These are phyloP conservation scores for Zychaea mexicana DNA, from an alignment of 371 early-diverging fungal genomes.

Conservation along the genomic window DNA sequence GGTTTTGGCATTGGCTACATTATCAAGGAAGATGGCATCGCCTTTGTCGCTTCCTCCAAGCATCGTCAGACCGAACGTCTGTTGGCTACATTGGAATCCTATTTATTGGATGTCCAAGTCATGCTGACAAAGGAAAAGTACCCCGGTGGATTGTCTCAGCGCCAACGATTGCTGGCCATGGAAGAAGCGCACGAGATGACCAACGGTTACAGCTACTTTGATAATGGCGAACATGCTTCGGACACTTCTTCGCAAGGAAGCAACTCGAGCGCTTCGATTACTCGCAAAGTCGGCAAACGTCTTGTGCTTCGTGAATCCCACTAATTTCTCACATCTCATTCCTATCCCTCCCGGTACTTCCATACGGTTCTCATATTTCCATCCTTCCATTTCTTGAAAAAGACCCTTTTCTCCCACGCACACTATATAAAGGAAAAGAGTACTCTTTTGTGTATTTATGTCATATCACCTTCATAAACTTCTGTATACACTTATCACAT, in stretches of 20 bases:
- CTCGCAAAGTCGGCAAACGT: constrained; percentile 44
- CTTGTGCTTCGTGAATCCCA: constrained; percentile 30
- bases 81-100: constrained; percentile 44
- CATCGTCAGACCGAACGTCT: constrained; percentile 60
- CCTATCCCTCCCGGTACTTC: neutral
- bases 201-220: constrained; percentile 58
- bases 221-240: constrained; percentile 38
- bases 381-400: neutral
- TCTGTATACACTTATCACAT: neutral
- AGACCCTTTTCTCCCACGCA: neutral
- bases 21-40: constrained; percentile 72
- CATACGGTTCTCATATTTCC: neutral
- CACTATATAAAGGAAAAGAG: neutral
- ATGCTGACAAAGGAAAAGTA: constrained; percentile 51
- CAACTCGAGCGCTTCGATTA: constrained; percentile 14
- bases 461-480: no score
- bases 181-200: constrained; percentile 36
- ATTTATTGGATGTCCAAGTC: constrained; percentile 41
- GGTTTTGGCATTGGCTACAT: constrained; percentile 92
- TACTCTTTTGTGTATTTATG: no score
- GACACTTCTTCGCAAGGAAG: constrained; percentile 13
- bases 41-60: constrained; percentile 58
- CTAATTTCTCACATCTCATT: neutral
- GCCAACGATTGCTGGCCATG: constrained; percentile 43
- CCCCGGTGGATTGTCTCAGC: constrained; percentile 44